Evolutionary conservation across 345 rosid genomes (phyloP), one percentile per base, ranked within the genome.

Genomic region (Tarenaya hassleriana): DNA sequence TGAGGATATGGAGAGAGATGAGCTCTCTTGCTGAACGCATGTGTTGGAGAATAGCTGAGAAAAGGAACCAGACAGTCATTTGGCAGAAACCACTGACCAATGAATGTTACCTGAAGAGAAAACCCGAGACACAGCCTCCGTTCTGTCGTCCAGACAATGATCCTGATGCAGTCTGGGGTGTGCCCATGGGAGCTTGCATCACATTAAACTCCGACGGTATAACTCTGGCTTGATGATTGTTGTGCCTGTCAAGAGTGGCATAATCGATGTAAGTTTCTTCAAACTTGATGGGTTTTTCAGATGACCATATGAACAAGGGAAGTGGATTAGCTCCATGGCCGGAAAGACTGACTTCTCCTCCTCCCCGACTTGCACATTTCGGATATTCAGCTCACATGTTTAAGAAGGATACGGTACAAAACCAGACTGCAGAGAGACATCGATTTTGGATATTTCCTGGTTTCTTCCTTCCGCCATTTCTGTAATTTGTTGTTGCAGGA

Each of bases 241-340:
- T n/a, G n/a, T n/a, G 42, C 15, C n/a, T n/a, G n/a, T n/a, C n/a
- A n/a, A n/a, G n/a, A 10, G n/a, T 35, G 19, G 12, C n/a, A 5
- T 42, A 4, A 2, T 5, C n/a, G n/a, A n/a, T 15, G n/a, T 34
- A 1, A 0, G 7, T 12, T 41, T 12, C 14, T 12, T 4, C 1
- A 0, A 7, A 41, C 33, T 33, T 58, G 45, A 24, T 66, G 47
- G 48, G 55, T 58, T 60, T 52, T 27, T 64, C 66, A 88, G 98
- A 79, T 72, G 84, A 78, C 61, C 95, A 88, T 15, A 71, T 52
- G 63, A 78, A 68, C 14, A 74, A 77, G 67, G 98, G 95, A 43
- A 85, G 95, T 71, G 95, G 84, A 20, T 78, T 92, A 77, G 88
- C 94, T 56, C 95, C 98, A 37, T 92, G 98, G 98, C 98, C 98